A percentile compares a stretch with the other conserved stretches of the same genome.
phyloP scores from a whole-genome alignment of 148 eudicot species.

The Persicaria maculosa region DNA sequence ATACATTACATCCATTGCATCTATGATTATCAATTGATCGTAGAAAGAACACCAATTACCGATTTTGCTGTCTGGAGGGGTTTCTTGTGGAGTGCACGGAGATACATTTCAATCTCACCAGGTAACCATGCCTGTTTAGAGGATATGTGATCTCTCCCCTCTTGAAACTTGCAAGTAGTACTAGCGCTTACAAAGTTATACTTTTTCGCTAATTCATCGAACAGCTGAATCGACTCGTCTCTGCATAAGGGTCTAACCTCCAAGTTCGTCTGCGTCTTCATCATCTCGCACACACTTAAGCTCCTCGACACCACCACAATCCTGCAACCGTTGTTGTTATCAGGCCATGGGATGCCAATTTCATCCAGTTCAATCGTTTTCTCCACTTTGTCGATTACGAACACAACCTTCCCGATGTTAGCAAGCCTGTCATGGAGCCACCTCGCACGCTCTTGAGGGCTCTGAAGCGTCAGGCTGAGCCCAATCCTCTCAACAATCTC shows the following conservation, averaged over 20 bases:
- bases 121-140: not conserved
- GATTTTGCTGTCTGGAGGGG: not conserved
- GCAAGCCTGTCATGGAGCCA: not conserved
- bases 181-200: not conserved
- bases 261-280: not conserved
- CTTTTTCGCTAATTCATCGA: not conserved
- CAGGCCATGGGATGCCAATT: not conserved
- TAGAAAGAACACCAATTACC: not conserved
- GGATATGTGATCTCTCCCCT: not conserved
- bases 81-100: not conserved
- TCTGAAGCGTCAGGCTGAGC: not conserved
- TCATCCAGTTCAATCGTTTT: not conserved
- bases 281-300: not conserved
- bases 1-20: not conserved
- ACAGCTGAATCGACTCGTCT: not conserved
- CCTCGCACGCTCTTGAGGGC: not conserved
- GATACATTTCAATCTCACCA: not conserved
- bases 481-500: conserved; percentile 5
- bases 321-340: not conserved
- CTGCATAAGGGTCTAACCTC: not conserved
- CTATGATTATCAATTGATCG: not conserved
- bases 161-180: not conserved
- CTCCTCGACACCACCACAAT: conserved; percentile 2
- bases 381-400: not conserved
- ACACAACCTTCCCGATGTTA: not conserved